Evolutionary conservation across 169 alveolate species (phyloP).

Genomic region (Prorocentrum cordatum): DNA sequence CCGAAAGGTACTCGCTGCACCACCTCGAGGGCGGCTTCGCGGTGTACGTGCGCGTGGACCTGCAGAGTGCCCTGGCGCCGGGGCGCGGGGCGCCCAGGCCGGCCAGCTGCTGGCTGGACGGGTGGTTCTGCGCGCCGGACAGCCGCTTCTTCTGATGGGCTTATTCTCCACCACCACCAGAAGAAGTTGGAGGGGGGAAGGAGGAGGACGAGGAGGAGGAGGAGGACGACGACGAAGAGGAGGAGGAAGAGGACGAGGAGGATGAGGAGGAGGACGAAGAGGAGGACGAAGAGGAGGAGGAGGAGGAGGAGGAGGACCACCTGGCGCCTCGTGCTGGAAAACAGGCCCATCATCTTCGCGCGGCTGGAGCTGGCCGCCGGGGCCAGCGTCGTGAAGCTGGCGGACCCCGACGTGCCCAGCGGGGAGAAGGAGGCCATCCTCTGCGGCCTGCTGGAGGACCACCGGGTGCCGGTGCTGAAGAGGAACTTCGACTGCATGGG

Average conservation of each 20-base stretch:
- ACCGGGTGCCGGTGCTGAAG: constrained; percentile 13
- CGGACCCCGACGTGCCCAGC: constrained; percentile 4
- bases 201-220: no score
- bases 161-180: no score
- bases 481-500: constrained; percentile 43
- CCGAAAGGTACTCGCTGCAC: constrained; percentile 7
- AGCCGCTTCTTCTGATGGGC: constrained; percentile 29
- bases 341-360: no score
- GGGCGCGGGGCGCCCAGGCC: background rate
- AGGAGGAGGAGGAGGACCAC: no score
- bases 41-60: constrained; percentile 14
- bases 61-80: constrained; percentile 12
- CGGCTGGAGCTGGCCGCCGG: no score
- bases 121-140: constrained; percentile 14
- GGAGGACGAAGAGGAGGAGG: no score
- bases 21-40: constrained; percentile 20
- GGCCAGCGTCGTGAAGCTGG: no score
- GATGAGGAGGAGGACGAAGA: no score
- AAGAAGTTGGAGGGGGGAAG: no score
- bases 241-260: no score
- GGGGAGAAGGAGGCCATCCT: constrained; percentile 37
- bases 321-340: no score
- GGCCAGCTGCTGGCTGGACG: background rate
- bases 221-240: no score
- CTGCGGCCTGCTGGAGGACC: constrained; percentile 20